These are phyloP conservation scores for Sicyos baderoa DNA, from an alignment of 306 rosid species.

Conservation along the genomic window DNA sequence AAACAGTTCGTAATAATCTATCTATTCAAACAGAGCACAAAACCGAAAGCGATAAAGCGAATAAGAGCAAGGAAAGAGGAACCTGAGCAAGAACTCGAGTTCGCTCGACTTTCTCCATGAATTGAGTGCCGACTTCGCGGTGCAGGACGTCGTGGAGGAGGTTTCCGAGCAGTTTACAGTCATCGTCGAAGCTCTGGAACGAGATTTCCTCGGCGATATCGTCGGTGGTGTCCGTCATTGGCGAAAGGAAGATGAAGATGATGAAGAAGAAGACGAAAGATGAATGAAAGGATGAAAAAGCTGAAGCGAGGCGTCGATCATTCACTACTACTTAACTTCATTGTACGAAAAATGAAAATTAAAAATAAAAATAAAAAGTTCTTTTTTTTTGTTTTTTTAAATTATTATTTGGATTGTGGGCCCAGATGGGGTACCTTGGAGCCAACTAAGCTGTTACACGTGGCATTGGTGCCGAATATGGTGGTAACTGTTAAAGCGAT, in stretches of 20 bases:
- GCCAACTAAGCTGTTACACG: neutral
- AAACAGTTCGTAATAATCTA: neutral
- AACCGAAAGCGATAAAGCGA: neutral
- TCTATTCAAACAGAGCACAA: neutral
- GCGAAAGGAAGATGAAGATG: neutral
- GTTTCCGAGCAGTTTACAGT: constrained; percentile 67
- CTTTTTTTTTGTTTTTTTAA: neutral
- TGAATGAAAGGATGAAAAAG: constrained; percentile 6
- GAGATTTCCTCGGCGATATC: constrained; percentile 91
- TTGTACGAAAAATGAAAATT: neutral
- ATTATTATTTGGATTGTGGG: neutral
- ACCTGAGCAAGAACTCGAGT: constrained; percentile 82
- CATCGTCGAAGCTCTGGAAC: constrained; percentile 81
- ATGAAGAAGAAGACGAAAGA: neutral
- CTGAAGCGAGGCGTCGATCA: neutral
- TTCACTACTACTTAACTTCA: neutral
- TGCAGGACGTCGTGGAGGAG: constrained; percentile 75
- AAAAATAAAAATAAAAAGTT: too few species aligned
- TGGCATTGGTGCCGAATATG: neutral
- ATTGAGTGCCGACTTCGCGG: constrained; percentile 53
- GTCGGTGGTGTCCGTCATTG: constrained; percentile 88
- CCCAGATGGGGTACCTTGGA: neutral
- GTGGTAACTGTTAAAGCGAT: constrained; percentile 5
- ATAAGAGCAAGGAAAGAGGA: neutral
- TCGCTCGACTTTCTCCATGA: constrained; percentile 62